Percentiles rank a stretch among this genome's conserved stretches.
Conservation (phyloP, 805 yeast genomes). For the Candida oleophila region DNA sequence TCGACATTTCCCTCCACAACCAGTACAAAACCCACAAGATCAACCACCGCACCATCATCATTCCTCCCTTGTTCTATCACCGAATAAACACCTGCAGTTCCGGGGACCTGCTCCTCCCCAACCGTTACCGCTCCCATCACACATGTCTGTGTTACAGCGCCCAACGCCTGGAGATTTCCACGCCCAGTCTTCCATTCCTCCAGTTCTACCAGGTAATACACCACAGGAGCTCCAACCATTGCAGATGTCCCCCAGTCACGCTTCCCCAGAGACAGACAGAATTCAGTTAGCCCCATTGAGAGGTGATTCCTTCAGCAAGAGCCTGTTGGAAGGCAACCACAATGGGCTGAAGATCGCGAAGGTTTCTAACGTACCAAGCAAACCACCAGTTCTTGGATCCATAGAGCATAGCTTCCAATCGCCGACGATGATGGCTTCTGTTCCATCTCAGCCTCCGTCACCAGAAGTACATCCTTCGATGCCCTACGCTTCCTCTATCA, state of each 20-base stretch:
- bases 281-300: background rate
- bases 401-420: background rate
- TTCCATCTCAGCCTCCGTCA: slow-evolving; percentile 1
- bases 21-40: background rate
- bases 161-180: background rate
- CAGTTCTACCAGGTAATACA: background rate
- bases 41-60: background rate
- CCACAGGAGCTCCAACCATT: background rate
- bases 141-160: background rate
- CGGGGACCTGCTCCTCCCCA: background rate
- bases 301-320: background rate
- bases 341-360: too few species aligned
- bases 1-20: slow-evolving; percentile 6
- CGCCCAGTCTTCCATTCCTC: background rate
- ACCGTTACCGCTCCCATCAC: slow-evolving; percentile 4
- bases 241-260: background rate
- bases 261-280: background rate
- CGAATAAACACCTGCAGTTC: background rate
- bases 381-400: too few species aligned
- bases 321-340: background rate
- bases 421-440: background rate
- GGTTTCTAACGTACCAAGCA: too few species aligned
- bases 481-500: background rate
- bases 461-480: background rate
- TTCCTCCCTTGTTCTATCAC: background rate